Evolutionary conservation across 345 rosid genomes (phyloP), one percentile per base, ranked within the genome.

Genomic region (Eutrema heterophyllum): DNA sequence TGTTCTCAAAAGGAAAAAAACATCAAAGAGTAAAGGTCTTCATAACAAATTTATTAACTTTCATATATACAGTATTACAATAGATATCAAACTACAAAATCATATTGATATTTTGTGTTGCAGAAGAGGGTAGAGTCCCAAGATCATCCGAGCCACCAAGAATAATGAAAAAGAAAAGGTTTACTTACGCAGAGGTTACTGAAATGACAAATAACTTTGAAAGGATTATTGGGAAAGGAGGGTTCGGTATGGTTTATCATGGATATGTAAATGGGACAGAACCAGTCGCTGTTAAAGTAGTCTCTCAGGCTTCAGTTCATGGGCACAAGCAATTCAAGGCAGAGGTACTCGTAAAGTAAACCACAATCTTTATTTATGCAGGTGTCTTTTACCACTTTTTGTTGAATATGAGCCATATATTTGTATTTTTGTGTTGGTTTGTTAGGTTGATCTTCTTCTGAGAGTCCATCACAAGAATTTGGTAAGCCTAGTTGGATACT

Each of bases 401-500:
- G 18, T 29, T 53, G 10, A 14, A 53, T 29, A 53, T 53, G 18
- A 53, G 13, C 58, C 57, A 53, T 14, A 27, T 29, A 29, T 6
- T 27, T 13, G 38, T 27, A 27, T 53, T 53, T 27, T 12, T 41
- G n/a, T 27, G 57, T 52, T 52, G 59, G 21, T 54, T 32, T 54
- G 1, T 30, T 54, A 54, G 60, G 60, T 54, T 14, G 60, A 54
- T 14, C 60, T 54, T 54, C 39, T 54, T 54, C 24, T 14, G 11
- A 30, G 24, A 30, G 60, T 54, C 32, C 60, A 54, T 54, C 40
- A 54, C 40, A 54, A 54, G 45, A 81, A 78, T 27, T 50, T 81
- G 68, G 82, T 78, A 14, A 52, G 82, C 8, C 78, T 86, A 5
- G 55, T 76, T 27, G 92, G 92, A 3, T 87, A 84, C 24, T 84